Evolutionary conservation across 768 basidiomycete genomes (phyloP).

Genomic region (Tylopilus felleus): DNA sequence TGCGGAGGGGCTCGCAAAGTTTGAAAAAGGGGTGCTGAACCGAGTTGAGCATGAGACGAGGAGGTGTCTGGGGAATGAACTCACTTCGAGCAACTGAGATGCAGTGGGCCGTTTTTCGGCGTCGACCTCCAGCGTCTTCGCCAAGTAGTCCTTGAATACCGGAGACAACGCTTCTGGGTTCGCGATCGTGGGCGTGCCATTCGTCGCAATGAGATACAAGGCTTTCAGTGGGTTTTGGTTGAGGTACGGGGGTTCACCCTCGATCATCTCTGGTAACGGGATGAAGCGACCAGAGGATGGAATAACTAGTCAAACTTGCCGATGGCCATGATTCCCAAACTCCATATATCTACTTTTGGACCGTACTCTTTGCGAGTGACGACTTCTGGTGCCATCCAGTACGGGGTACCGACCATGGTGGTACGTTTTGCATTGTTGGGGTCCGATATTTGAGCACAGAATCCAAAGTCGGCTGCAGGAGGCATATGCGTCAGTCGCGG

Average conservation of each 20-base stretch:
- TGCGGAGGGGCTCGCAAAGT: conserved; percentile 80
- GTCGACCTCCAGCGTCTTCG: conserved; percentile 88
- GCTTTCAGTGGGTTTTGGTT: conserved; percentile 97
- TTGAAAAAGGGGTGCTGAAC: conserved; percentile 83
- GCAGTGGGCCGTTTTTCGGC: conserved; percentile 91
- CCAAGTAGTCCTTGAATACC: conserved; percentile 86
- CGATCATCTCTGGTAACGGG: conserved; percentile 79
- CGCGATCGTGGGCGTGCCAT: conserved; percentile 93
- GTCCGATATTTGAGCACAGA: conserved; percentile 94
- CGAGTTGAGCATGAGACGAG: conserved; percentile 2
- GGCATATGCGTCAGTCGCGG: not conserved
- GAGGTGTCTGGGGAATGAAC: conserved; percentile 15
- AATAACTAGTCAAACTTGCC: conserved; percentile 44
- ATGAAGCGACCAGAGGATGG: conserved; percentile 5
- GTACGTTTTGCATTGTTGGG: conserved; percentile 88
- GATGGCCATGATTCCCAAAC: conserved; percentile 93
- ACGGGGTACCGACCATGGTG: conserved; percentile 98
- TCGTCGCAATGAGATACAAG: conserved; percentile 95
- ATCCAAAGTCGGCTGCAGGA: conserved; percentile 89
- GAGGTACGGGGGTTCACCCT: conserved; percentile 94
- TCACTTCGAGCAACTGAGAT: conserved; percentile 71
- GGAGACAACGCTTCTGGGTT: conserved; percentile 78
- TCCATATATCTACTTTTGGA: conserved; percentile 98
- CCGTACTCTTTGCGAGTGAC: conserved; percentile 98
- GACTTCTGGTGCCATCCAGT: conserved; percentile 99